A percentile compares a stretch with the other conserved stretches of the same genome.
Conservation (phyloP, 176 grass and related monocot genomes). For the Oryza glaberrima region DNA sequence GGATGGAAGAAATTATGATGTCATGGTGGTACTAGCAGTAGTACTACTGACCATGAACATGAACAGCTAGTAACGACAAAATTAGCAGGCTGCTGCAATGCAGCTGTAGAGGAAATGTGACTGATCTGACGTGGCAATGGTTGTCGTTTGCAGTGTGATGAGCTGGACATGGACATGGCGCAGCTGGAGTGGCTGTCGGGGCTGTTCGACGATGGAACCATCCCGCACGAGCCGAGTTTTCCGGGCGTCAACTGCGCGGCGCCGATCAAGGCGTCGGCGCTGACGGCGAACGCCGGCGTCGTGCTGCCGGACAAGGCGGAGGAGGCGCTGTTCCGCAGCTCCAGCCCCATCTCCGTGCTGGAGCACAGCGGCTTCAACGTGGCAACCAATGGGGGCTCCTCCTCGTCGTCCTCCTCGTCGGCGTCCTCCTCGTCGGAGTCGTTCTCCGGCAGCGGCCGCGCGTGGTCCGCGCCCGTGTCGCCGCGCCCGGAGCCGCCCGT, state of each 20-base stretch:
- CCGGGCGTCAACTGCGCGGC: slow-evolving; percentile 5
- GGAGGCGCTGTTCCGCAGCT: slow-evolving; percentile 68
- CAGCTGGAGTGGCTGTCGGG: slow-evolving; percentile 90
- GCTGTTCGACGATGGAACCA: slow-evolving; percentile 75
- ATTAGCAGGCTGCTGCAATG: neutral
- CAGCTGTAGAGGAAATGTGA: no score
- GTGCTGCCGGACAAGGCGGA: slow-evolving; percentile 47
- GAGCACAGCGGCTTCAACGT: slow-evolving; percentile 55
- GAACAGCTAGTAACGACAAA: neutral
- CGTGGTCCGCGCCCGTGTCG: slow-evolving; percentile 46
- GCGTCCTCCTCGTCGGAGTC: slow-evolving; percentile 68
- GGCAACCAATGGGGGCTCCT: slow-evolving; percentile 29
- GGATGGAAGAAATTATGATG: neutral
- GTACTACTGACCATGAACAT: no score
- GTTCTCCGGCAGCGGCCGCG: slow-evolving; percentile 47
- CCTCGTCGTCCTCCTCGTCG: slow-evolving; percentile 68
- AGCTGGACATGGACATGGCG: slow-evolving; percentile 83
- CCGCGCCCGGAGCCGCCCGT: slow-evolving; percentile 57
- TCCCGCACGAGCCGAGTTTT: slow-evolving; percentile 58
- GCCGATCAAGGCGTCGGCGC: slow-evolving; percentile 40
- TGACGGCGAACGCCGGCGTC: slow-evolving; percentile 38
- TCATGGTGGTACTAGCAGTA: neutral
- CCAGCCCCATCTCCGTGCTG: slow-evolving; percentile 87
- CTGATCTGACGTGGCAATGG: slow-evolving; percentile 18
- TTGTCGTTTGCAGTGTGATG: slow-evolving; percentile 64